Conservation (phyloP, 164 flowering plant species). For the Chloranthus sessilifolius region DNA sequence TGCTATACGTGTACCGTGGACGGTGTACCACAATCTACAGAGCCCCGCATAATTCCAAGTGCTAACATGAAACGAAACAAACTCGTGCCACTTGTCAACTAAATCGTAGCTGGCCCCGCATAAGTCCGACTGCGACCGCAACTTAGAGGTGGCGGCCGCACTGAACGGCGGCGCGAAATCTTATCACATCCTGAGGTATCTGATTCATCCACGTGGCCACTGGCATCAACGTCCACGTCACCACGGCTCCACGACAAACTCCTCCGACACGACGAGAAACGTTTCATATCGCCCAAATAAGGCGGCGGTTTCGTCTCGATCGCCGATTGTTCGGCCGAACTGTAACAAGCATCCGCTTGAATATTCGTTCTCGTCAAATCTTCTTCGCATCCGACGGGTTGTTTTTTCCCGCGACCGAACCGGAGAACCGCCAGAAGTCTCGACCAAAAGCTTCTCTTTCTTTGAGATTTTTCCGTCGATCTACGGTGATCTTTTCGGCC, state of each 20-base stretch:
- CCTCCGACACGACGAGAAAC: constrained; percentile 8
- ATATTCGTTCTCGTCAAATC: constrained; percentile 15
- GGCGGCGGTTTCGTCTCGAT: neutral
- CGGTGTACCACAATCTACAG: neutral
- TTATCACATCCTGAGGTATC: constrained; percentile 4
- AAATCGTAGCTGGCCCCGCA: constrained; percentile 18
- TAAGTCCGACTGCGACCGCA: constrained; percentile 7
- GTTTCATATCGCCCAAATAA: neutral
- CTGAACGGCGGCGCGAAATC: constrained; percentile 11
- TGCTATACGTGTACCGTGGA: neutral
- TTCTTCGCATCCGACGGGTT: neutral
- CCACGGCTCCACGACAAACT: neutral
- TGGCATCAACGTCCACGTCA: constrained; percentile 15
- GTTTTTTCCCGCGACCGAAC: neutral
- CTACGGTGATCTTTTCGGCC: neutral
- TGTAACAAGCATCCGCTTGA: neutral
- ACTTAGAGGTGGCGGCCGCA: constrained; percentile 6
- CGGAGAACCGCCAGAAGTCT: neutral
- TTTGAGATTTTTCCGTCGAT: neutral
- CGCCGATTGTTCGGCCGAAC: constrained; percentile 10
- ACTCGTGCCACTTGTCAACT: constrained; percentile 1
- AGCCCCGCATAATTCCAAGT: neutral
- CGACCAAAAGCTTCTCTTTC: neutral
- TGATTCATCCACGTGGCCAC: constrained; percentile 4
- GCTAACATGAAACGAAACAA: neutral